Base-by-base conservation (phyloP, 805 yeast genomes). In the Ogataea chonburiensis region DNA sequence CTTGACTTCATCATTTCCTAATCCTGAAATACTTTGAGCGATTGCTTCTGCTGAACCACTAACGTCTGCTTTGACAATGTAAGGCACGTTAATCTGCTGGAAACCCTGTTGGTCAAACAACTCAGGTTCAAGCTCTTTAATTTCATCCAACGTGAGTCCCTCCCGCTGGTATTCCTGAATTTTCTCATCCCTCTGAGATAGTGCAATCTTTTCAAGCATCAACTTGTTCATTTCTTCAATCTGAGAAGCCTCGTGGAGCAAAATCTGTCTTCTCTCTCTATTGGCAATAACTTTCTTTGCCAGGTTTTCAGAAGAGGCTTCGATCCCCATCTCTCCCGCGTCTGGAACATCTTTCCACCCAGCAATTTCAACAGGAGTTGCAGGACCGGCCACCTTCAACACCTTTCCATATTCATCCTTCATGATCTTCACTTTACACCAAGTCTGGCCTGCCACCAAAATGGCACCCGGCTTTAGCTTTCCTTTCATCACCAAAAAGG, bases 11-110 rank as follows among this genome's bases (percentile, higher is more conserved):
- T 83, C 85, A 57, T 91, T 89, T 5, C 97, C 97, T n/a, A 93
- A 63, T 9, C 80, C 79, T 40, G 71, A 70, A 31, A 93, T 77
- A 49, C 91, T 79, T 57, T 89, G 96, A 24, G 67, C 72, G 21
- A 93, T 84, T 2, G 98, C 98, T 56, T 93, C 98, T 0, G 86
- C 84, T 0, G 98, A 89, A 0, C 98, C 98, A 48, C 81, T 80
- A 1, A 91, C 97, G 62, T 93, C 98, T 0, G 96, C 85, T 55
- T 86, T 87, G 22, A 93, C 68, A 17, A 93, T 79, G 46, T 81
- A 87, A 19, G 77, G 76, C 4, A 77, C 62, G 9, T 62, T 63
- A 10, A 63, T 57, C 2, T 46, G 42, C 3, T 50, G 49, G 3
- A 49, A 50, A 3, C 56, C 64, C 7, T 55, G 63, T 9, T 45